A percentile compares a stretch with the other conserved stretches of the same genome.
Evolutionary conservation across 2,329 filamentous ascomycete genomes (phyloP).

Genomic region (Epichloe hybrida): DNA sequence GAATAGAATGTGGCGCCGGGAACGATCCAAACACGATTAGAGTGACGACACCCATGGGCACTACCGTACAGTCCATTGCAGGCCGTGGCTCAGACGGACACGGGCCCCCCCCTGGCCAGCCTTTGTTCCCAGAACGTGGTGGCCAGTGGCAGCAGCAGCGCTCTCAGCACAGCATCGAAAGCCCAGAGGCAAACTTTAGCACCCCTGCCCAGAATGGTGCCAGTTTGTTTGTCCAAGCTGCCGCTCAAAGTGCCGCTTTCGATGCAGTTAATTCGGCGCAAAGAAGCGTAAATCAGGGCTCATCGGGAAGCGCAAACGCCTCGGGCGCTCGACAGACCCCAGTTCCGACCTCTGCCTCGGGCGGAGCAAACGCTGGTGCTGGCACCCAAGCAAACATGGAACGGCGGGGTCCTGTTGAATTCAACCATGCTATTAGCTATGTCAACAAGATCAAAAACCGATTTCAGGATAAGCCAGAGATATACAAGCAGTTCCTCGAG

Average conservation of each 20-base stretch:
- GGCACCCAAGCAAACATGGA: slow-evolving; percentile 52
- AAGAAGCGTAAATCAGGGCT: slow-evolving; percentile 17
- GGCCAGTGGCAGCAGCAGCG: slow-evolving; percentile 42
- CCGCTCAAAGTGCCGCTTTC: slow-evolving; percentile 22
- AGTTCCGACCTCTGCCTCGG: slow-evolving; percentile 41
- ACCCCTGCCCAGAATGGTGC: slow-evolving; percentile 39
- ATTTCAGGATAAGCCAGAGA: slow-evolving; percentile 90
- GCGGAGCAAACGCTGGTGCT: slow-evolving; percentile 47
- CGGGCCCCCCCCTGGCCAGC: slow-evolving; percentile 23
- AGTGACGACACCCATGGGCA: slow-evolving; percentile 96
- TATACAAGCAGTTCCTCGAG: slow-evolving; percentile 98
- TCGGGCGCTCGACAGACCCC: slow-evolving; percentile 43
- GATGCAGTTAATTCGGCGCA: slow-evolving; percentile 18
- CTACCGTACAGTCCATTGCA: slow-evolving; percentile 78
- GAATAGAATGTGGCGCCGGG: slow-evolving; percentile 88
- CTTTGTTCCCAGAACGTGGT: slow-evolving; percentile 33
- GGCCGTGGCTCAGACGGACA: slow-evolving; percentile 33
- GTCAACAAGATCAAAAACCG: slow-evolving; percentile 99
- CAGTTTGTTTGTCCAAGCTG: slow-evolving; percentile 31
- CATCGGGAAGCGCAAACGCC: slow-evolving; percentile 29
- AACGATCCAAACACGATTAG: slow-evolving; percentile 93
- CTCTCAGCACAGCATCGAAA: slow-evolving; percentile 45
- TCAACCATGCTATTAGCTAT: slow-evolving; percentile 98
- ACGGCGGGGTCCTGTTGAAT: slow-evolving; percentile 89
- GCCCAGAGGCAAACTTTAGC: slow-evolving; percentile 48